Conservation (phyloP, 78 protist species). For the Cavenderia fasciculata region DNA sequence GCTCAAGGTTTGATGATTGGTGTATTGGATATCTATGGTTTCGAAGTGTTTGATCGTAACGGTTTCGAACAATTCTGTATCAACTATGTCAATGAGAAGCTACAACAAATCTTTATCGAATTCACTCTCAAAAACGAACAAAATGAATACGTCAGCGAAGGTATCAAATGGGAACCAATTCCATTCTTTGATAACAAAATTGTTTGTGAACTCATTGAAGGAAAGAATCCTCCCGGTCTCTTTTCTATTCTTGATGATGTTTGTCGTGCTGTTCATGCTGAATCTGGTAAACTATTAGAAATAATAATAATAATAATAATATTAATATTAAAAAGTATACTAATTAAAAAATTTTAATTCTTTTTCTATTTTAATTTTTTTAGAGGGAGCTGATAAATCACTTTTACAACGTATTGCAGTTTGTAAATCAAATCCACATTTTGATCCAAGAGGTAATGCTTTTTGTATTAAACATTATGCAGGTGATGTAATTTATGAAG, state of each 20-base stretch:
- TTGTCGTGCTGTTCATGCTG: slow-evolving; percentile 87
- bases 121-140: slow-evolving; percentile 91
- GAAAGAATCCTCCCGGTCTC: slow-evolving; percentile 78
- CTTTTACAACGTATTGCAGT: slow-evolving; percentile 15
- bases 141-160: slow-evolving; percentile 92
- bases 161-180: slow-evolving; percentile 90
- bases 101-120: slow-evolving; percentile 95
- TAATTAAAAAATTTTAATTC: too few relatives aligned
- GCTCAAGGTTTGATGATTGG: slow-evolving; percentile 67
- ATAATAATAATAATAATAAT: not conserved
- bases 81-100: slow-evolving; percentile 95
- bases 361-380: too few relatives aligned
- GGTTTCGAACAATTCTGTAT: slow-evolving; percentile 95
- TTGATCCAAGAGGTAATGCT: slow-evolving; percentile 49
- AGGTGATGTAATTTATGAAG: slow-evolving; percentile 91
- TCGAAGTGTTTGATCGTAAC: slow-evolving; percentile 85
- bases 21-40: slow-evolving; percentile 93
- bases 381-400: slow-evolving; percentile 70
- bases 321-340: too few relatives aligned
- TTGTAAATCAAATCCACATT: slow-evolving; percentile 73
- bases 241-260: slow-evolving; percentile 66
- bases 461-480: slow-evolving; percentile 93
- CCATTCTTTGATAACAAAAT: slow-evolving; percentile 90
- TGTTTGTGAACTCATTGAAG: slow-evolving; percentile 87
- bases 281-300: too few relatives aligned